A percentile compares a stretch with the other conserved stretches of the same genome.
phyloP scores from a whole-genome alignment of 257 asterid genomes.

The Galeopsis tetrahit region DNA sequence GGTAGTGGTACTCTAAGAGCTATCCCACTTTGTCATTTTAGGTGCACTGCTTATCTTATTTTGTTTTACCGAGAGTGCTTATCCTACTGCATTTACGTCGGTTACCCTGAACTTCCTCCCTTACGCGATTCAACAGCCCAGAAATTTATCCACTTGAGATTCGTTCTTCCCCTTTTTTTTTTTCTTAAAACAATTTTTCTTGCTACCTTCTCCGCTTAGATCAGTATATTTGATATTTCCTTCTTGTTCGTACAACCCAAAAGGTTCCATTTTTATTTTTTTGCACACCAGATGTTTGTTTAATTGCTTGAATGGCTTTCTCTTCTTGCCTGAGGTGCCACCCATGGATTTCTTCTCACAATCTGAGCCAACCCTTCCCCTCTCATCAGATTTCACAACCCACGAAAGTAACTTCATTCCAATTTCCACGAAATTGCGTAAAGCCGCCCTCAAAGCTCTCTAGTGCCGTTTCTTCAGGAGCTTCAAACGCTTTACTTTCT shows the following conservation, averaged over 20 bases:
- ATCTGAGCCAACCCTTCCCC: conserved; percentile 30
- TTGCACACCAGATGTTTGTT: conserved; percentile 57
- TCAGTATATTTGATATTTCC: background rate
- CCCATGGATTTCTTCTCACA: conserved; percentile 47
- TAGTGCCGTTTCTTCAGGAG: conserved; percentile 46
- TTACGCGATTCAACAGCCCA: conserved; percentile 7
- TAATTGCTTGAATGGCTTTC: conserved; percentile 72
- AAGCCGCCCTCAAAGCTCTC: conserved; percentile 39
- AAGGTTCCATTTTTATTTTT: background rate
- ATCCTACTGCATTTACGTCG: conserved; percentile 23
- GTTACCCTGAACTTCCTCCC: background rate
- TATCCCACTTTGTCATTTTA: too few species aligned
- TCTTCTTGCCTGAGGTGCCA: conserved; percentile 62
- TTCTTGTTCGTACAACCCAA: too few species aligned
- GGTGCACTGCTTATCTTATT: background rate
- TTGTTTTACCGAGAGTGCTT: background rate
- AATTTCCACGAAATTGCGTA: conserved; percentile 25
- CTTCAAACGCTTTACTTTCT: conserved; percentile 44
- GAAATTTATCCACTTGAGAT: conserved; percentile 4
- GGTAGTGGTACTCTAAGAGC: too few species aligned
- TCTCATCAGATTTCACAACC: conserved; percentile 39
- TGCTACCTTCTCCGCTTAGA: background rate
- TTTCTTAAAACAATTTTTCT: background rate
- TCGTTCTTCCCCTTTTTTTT: background rate
- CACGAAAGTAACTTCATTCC: conserved; percentile 28